Evolutionary conservation across 345 rosid genomes (phyloP), one percentile per base, ranked within the genome.

Genomic region (Crucihimalaya himalaica): DNA sequence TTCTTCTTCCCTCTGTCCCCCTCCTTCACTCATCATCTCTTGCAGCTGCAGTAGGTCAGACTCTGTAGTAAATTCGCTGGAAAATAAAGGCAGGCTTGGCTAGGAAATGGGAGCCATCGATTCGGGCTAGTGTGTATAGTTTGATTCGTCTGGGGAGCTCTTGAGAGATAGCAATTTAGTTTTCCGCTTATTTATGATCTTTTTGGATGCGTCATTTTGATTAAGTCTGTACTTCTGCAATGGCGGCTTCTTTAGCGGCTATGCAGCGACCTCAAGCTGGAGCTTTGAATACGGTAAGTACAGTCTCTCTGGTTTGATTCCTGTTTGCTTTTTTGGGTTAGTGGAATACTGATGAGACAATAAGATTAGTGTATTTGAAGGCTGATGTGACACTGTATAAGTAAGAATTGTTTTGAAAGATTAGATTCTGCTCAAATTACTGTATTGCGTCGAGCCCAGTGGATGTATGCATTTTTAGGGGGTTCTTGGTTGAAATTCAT

Each of bases 161-260:
- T 29, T 31, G 16, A 50, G 57, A 58, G 50, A 16, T 59, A 42
- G 12, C 43, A 72, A 34, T 67, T 40, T 6, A 12, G 59, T 16
- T 71, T 54, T 53, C 6, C 5, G 50, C 23, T 14, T 52, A 12
- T 48, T 40, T 25, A 46, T 25, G 20, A 20, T 16, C 5, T 6
- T 47, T 16, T 39, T 60, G 40, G 56, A 68, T 59, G 69, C 13
- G 16, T 40, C 62, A 0, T 67, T 67, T 56, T 34, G 71, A 35
- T 63, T 69, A 25, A 43, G 25, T 42, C 21, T 66, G 7, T 43
- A 27, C 21, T 64, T 78, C 63, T 73, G 52, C 84, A 85, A 93
- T 93, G 98, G 87, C 92, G 84, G 84, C 85, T 83, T 81, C 98
- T 53, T 67, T 86, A 75, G 87, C 92, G 47, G 83, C 89, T 79